Evolutionary conservation across 345 rosid genomes (phyloP), one percentile per base, ranked within the genome.

Genomic region (Ceriops zippeliana): DNA sequence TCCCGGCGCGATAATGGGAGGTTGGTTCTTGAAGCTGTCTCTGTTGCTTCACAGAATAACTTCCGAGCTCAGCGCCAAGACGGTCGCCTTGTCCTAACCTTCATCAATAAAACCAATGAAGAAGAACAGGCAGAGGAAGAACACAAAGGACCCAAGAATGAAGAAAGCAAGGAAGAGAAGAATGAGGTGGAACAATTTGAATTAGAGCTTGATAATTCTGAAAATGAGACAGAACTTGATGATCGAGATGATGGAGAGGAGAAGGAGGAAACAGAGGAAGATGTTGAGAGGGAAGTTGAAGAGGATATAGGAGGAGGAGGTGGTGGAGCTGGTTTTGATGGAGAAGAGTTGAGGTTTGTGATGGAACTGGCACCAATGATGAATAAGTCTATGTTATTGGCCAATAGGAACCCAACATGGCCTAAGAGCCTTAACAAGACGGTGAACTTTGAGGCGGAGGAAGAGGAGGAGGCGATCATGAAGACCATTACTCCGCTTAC

Each of bases 71-170:
- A 80, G 61, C 92, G 99, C n/a, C 83, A 86, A 56, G 80, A 86
- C 60, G 99, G 98, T 53, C 97, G 98, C 59, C 97, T 96, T 61
- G 86, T 92, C 20, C 97, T 96, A 58, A 82, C 93, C n/a, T 86
- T 95, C 21, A 67, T 68, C 70, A 35, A 62, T 21, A 47, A 67
- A 2, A 19, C 37, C 51, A 47, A 59, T 16, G 47, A 60, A 51
- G 71, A 81, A 64, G 63, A 53, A 19, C 13, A 8, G 10, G 72
- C 42, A 54, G 68, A 83, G 59, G 63, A 53, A n/a, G 30, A 21
- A 24, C 67, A 51, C 47, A 32, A 60, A 34, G 75, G 74, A 21
- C 21, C 5, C 15, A 15, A 52, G 66, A 37, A 24, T 7, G 51
- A 42, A 42, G 49, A 42, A 42, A 42, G 17, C 49, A 13, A 13